Conservation (phyloP, 441 rosid species). For the Erodium texanum region DNA sequence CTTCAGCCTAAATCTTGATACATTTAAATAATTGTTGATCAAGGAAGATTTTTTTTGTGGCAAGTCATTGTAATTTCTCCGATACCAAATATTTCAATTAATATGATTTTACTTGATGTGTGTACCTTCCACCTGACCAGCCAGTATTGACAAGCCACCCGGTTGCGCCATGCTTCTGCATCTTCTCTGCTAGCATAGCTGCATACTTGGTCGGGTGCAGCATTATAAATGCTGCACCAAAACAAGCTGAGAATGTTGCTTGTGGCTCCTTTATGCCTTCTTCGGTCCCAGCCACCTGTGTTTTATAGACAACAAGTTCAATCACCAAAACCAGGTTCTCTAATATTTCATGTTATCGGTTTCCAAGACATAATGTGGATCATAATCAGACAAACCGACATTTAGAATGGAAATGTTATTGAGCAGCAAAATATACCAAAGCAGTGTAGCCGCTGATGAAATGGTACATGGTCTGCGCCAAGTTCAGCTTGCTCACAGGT, state of each 20-base stretch:
- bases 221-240: constrained; percentile 96
- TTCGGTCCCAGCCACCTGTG: constrained; percentile 92
- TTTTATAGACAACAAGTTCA: no score
- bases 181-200: constrained; percentile 90
- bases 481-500: constrained; percentile 84
- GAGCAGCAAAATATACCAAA: constrained; percentile 37
- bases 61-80: no score
- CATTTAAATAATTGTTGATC: no score
- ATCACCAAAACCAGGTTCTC: constrained; percentile 38
- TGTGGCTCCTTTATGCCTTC: constrained; percentile 91
- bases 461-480: constrained; percentile 93
- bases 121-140: constrained; percentile 93
- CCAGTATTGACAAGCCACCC: constrained; percentile 98
- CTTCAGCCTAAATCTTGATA: no score
- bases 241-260: constrained; percentile 93
- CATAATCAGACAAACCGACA: no score
- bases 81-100: no score
- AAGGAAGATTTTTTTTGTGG: no score
- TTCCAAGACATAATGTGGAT: no score
- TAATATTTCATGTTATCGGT: no score
- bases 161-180: constrained; percentile 86
- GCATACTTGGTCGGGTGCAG: constrained; percentile 94
- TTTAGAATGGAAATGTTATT: no score
- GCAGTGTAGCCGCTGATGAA: constrained; percentile 96
- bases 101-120: no score